Base-by-base conservation (phyloP, 2,329 filamentous ascomycete genomes). In the Colletotrichum australisinense region DNA sequence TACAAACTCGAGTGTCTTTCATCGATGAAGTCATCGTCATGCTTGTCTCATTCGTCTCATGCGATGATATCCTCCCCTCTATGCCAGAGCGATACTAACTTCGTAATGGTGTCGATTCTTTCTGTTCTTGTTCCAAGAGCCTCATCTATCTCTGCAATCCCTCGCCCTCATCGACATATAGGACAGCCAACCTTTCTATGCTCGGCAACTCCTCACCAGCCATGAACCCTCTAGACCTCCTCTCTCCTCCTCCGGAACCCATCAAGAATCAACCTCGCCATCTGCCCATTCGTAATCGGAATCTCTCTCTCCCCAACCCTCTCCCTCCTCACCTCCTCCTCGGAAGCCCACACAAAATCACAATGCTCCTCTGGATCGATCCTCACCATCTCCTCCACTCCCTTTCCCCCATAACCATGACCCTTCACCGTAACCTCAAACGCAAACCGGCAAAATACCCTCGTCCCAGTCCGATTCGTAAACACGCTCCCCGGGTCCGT, bases 321-420 rank as follows among this genome's bases (percentile, higher is more conserved):
- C 72, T 79, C 77, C 7, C n/a, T 73, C 72, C 63, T 70, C 6
- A 82, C 79, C 75, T 85, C 83, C 19, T 81, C 81, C 78, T 84
- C 81, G 0, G 79, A 78, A 11, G 80, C 84, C 84, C 84, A 86
- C 12, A 81, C 76, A 67, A 74, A 85, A 24, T 78, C 79, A 77
- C 82, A 80, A 74, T 86, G 84, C 79, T 86, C 84, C n/a, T 81
- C 78, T 2, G 83, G 80, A 69, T 86, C 83, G 52, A 84, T 75
- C 73, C 69, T 78, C 28, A 86, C 82, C 11, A 9, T 19, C 7
- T 76, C 75, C 19, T 30, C 32, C 6, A 75, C 75, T 14, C 26
- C 28, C 5, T 5, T 19, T 6, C 6, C n/a, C 8, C 11, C 46
- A 12, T 5, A n/a, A 4, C 6, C 60, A 12, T 52, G 72, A 1